Conservation (phyloP, 2,329 filamentous ascomycete species). For the Beauveria rudraprayagi region DNA sequence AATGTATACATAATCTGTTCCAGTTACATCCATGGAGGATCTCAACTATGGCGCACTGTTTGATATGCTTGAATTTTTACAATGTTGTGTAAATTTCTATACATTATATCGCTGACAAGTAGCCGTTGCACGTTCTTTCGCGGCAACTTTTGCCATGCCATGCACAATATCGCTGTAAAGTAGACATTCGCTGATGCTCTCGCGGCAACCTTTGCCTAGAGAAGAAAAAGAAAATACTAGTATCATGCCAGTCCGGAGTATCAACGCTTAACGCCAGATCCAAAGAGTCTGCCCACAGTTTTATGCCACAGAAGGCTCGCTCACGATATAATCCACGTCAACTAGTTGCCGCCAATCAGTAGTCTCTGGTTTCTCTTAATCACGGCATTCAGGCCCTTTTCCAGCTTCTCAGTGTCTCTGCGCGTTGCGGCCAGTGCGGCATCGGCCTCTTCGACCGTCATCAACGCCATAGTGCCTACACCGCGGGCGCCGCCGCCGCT, state of each 20-base stretch:
- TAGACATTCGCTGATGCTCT: not conserved
- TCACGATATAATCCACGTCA: not conserved
- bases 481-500: constrained; percentile 20
- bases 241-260: not conserved
- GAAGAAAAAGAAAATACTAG: not conserved
- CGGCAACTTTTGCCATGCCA: too few relatives aligned
- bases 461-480: constrained; percentile 40
- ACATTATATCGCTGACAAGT: too few relatives aligned
- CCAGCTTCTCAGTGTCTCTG: constrained; percentile 53
- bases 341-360: constrained; percentile 29
- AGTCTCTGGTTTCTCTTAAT: constrained; percentile 53
- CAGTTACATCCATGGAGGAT: not conserved
- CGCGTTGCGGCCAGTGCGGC: constrained; percentile 41
- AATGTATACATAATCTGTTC: not conserved
- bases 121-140: too few relatives aligned
- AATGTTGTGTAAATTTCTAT: too few relatives aligned
- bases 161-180: not conserved
- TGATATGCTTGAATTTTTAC: not conserved
- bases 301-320: not conserved
- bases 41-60: not conserved
- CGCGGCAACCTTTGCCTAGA: not conserved
- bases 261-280: not conserved
- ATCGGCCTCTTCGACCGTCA: constrained; percentile 58
- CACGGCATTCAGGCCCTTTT: constrained; percentile 52
- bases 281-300: not conserved